Evolutionary conservation across 2,329 filamentous ascomycete species (phyloP).

Genomic region (Xylaria digitata): DNA sequence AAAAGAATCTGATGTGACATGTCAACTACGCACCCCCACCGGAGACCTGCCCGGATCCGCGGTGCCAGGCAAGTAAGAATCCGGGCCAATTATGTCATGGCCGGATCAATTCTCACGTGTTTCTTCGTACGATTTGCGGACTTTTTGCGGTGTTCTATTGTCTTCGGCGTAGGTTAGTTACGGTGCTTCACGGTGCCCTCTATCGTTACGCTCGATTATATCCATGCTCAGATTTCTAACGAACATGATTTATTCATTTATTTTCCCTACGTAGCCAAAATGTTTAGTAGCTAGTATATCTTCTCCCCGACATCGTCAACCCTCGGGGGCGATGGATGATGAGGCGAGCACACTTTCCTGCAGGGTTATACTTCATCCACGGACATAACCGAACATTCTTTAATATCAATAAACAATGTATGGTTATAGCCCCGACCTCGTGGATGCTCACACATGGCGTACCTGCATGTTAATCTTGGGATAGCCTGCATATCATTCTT

Average conservation of each 20-base stretch:
- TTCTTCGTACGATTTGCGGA: slow-evolving; percentile 24
- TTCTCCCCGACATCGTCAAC: background rate
- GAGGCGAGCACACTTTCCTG: slow-evolving; percentile 2
- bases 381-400: background rate
- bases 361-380: background rate
- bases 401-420: background rate
- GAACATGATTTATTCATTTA: background rate
- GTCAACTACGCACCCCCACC: slow-evolving; percentile 10
- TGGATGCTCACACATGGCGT: slow-evolving; percentile 21
- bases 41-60: slow-evolving; percentile 36
- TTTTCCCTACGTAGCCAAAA: background rate
- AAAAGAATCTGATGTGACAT: slow-evolving; percentile 20
- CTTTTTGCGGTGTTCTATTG: background rate
- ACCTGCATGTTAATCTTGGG: slow-evolving; percentile 27
- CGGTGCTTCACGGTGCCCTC: background rate
- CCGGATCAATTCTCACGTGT: slow-evolving; percentile 35
- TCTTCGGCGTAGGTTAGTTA: background rate
- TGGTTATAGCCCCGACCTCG: slow-evolving; percentile 3
- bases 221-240: background rate
- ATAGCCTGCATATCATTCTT: slow-evolving; percentile 13
- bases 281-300: background rate
- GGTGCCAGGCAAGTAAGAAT: slow-evolving; percentile 25
- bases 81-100: slow-evolving; percentile 30
- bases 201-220: background rate
- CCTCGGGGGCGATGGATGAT: background rate